These are phyloP conservation scores for Magnaporthiopsis rhizophila DNA, from an alignment of 2,329 filamentous ascomycete species.

Conservation along the genomic window DNA sequence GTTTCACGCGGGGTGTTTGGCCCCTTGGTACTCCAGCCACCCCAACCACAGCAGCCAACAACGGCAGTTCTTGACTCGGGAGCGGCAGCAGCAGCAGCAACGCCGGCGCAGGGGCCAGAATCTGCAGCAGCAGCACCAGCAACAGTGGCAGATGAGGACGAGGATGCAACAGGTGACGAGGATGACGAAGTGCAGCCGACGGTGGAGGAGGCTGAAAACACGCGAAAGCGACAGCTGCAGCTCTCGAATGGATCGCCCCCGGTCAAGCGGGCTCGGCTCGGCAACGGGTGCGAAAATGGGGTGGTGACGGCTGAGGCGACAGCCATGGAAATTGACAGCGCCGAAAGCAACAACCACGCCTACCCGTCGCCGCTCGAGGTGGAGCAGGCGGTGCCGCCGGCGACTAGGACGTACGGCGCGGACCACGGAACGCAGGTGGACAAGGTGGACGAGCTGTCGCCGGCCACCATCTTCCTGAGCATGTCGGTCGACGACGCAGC, in stretches of 20 bases:
- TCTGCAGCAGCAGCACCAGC: slow-evolving; percentile 6
- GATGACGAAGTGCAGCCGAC: slow-evolving; percentile 19
- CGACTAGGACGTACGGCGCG: slow-evolving; percentile 50
- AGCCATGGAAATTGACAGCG: slow-evolving; percentile 53
- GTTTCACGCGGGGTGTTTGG: slow-evolving; percentile 49
- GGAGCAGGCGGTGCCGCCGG: slow-evolving; percentile 44
- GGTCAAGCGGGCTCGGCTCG: slow-evolving; percentile 50
- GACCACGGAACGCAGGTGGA: slow-evolving; percentile 58
- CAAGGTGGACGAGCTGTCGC: slow-evolving; percentile 52
- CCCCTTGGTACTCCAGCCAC: slow-evolving; percentile 39
- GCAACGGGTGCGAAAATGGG: slow-evolving; percentile 54
- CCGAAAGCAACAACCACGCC: slow-evolving; percentile 48
- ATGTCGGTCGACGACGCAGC: slow-evolving; percentile 35
- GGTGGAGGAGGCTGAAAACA: slow-evolving; percentile 33
- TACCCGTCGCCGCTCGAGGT: slow-evolving; percentile 58
- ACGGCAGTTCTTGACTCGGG: slow-evolving; percentile 26
- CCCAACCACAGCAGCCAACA: slow-evolving; percentile 31
- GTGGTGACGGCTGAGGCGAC: slow-evolving; percentile 37
- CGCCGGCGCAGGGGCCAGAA: slow-evolving; percentile 3
- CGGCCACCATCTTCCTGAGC: slow-evolving; percentile 53
- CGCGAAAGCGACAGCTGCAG: slow-evolving; percentile 42
- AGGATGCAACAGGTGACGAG: slow-evolving; percentile 27
- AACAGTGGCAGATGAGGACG: slow-evolving; percentile 19
- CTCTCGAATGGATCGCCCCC: slow-evolving; percentile 45
- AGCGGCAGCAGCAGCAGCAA: slow-evolving; percentile 4